Base-by-base conservation (phyloP, 2,329 filamentous ascomycete genomes). In the Trichoderma sp. region DNA sequence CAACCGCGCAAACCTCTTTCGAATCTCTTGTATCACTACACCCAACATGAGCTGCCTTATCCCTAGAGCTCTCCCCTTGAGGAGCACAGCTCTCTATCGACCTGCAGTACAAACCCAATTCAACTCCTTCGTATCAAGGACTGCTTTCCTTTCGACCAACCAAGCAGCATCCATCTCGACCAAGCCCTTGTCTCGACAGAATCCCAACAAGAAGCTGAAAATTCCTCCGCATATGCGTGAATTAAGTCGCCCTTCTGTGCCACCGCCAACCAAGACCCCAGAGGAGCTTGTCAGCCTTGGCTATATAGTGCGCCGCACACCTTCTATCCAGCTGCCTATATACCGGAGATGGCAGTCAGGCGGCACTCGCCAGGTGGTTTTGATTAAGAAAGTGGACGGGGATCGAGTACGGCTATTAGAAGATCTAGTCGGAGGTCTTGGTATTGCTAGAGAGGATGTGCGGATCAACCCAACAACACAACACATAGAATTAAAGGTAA, bases 361-460 rank as follows among this genome's bases (percentile, higher is more conserved):
- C 63, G 92, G 92, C 15, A 95, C 92, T 71, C 84, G 89, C 75
- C 87, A 89, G 73, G 80, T 91, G 74, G 96, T 94, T 5, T 79
- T 87, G 67, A 80, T 99, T 67, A 91, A 93, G 77, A 93, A 92
- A 79, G 85, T 94, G 59, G 88, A 92, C 67, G 95, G 95, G 17
- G 86, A 97, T 76, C 75, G 88, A 59, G 78, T 82, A 35, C 85
- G 82, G 3, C 77, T 98, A 71, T 84, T 87, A 70, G 78, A 84
- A 39, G 90, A 93, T 72, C 76, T 98, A 67, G 80, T 83, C 42
- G 75, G 80, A 22, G 84, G 83, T 12, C 78, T 97, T 69, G 79
- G 82, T 1, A 74, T 94, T 50, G 79, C 84, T 27, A 76, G 83
- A 59, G 81, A 85, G 15, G 80, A 88, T 7, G 81, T 89, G 50